A percentile compares a stretch with the other conserved stretches of the same genome.
These are phyloP conservation scores for Suhomyces guaymorum DNA, from an alignment of 1,139 yeast species.

Conservation along the genomic window DNA sequence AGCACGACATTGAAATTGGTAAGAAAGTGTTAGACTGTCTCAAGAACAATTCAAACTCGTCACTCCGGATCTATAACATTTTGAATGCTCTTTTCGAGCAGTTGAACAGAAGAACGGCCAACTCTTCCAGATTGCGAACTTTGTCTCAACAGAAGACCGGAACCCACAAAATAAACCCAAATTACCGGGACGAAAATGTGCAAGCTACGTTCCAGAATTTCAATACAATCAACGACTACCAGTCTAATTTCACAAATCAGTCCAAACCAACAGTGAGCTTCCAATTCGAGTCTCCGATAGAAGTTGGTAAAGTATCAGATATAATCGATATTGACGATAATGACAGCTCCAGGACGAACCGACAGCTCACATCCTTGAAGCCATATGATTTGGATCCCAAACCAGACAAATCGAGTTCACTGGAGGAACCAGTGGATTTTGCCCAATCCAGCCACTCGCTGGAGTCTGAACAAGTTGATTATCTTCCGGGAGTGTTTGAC, in stretches of 20 bases:
- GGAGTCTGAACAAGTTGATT: constrained; percentile 25
- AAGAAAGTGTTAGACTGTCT: constrained; percentile 69
- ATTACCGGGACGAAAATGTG: constrained; percentile 20
- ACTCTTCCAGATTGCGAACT: constrained; percentile 25
- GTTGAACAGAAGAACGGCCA: constrained; percentile 66
- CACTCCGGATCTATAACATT: constrained; percentile 75
- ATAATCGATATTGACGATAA: not conserved
- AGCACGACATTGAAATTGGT: constrained; percentile 79
- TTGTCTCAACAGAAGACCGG: not conserved
- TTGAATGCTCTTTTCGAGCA: constrained; percentile 81
- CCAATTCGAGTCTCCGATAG: constrained; percentile 8
- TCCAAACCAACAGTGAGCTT: constrained; percentile 1
- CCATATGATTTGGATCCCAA: no score
- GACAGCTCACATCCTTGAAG: no score
- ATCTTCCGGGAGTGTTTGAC: constrained; percentile 81
- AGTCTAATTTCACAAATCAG: constrained; percentile 1
- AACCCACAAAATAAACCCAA: not conserved
- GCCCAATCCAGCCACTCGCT: constrained; percentile 7
- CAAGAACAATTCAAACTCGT: constrained; percentile 75
- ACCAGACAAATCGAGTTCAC: no score
- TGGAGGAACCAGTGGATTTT: no score
- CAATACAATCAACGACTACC: constrained; percentile 36
- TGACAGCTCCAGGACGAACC: not conserved
- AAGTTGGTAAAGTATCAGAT: constrained; percentile 4
- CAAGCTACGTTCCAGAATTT: constrained; percentile 36